Conservation (phyloP, 2,329 filamentous ascomycete species). For the Rhinocladiella mackenziei region DNA sequence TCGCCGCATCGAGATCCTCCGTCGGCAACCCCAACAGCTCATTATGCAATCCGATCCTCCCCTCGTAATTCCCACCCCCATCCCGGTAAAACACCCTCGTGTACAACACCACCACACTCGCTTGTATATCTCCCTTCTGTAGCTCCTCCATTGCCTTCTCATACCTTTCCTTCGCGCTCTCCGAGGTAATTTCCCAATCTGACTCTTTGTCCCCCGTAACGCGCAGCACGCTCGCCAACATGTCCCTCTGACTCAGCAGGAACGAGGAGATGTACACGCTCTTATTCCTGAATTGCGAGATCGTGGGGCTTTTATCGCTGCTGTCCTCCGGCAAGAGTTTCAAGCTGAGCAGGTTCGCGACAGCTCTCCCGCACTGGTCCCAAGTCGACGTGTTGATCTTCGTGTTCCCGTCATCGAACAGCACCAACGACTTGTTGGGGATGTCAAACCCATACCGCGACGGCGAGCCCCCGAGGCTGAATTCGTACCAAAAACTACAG, state of each 20-base stretch:
- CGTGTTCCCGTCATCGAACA: conserved; percentile 56
- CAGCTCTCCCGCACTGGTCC: conserved; percentile 52
- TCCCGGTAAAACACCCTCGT: conserved; percentile 51
- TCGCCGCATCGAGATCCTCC: conserved; percentile 37
- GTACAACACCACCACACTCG: conserved; percentile 53
- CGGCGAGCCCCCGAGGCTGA: conserved; percentile 40
- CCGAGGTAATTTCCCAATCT: conserved; percentile 58
- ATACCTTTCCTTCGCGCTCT: conserved; percentile 47
- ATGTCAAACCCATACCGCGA: conserved; percentile 50
- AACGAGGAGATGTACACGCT: conserved; percentile 55
- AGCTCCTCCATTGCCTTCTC: conserved; percentile 44
- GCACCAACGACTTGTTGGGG: conserved; percentile 38
- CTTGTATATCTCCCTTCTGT: conserved; percentile 39
- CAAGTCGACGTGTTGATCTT: conserved; percentile 58
- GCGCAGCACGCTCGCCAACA: conserved; percentile 58
- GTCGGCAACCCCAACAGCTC: conserved; percentile 26
- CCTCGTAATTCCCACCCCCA: conserved; percentile 35
- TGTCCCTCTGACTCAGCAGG: conserved; percentile 58
- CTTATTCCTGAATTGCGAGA: conserved; percentile 49
- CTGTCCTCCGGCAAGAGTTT: conserved; percentile 40
- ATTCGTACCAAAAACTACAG: conserved; percentile 55
- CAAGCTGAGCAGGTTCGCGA: conserved; percentile 51
- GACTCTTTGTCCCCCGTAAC: conserved; percentile 54
- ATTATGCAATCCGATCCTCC: conserved; percentile 20
- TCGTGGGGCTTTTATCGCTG: conserved; percentile 36